Base-by-base conservation (phyloP, 495 filamentous ascomycete species). In the Penicillium salamii region DNA sequence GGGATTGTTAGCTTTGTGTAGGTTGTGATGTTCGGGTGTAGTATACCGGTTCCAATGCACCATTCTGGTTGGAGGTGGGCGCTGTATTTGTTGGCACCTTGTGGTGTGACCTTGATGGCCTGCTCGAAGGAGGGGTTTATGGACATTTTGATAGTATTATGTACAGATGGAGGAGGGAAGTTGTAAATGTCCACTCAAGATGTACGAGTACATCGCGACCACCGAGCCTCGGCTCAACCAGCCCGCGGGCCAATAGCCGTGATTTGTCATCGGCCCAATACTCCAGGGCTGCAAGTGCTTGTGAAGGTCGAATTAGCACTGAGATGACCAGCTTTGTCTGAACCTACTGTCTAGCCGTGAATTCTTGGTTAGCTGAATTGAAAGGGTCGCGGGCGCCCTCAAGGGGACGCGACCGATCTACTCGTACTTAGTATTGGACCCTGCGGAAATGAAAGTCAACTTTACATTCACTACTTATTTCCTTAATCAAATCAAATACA, bases 21-120 rank as follows among this genome's bases (percentile, higher is more conserved):
- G n/a, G 9, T 21, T 46, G 28, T n/a, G 20, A 11, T 33, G 14
- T 5, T 29, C 17, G 52, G 33, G 20, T 26, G 14, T 8, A 8
- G 8, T 35, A 8, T 62, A 87, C 86, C 84, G 31, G 76, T 77
- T 38, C 88, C 88, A 53, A 91, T 89, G 52, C 78, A 86, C 80
- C 82, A 92, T 14, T 80, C 81, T n/a, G 77, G 64, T 8, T 57
- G 65, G 29, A 89, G 78, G 48, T 79, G 34, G 20, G 75, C 77
- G 5, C 69, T 61, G 64, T 91, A 91, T 2, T 78, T 82, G 57
- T 85, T 79, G 1, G 77, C 70, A 50, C 77, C 78, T 34, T 85
- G 45, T n/a, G 67, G 71, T 19, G 67, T 67, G 18, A 87, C 64
- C 11, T 70, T 65, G 13, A 78, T 82, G 32, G 84, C 84, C 39